Evolutionary conservation across 140 eudicot genomes (phyloP).

Genomic region (Ambrosia hybrid): DNA sequence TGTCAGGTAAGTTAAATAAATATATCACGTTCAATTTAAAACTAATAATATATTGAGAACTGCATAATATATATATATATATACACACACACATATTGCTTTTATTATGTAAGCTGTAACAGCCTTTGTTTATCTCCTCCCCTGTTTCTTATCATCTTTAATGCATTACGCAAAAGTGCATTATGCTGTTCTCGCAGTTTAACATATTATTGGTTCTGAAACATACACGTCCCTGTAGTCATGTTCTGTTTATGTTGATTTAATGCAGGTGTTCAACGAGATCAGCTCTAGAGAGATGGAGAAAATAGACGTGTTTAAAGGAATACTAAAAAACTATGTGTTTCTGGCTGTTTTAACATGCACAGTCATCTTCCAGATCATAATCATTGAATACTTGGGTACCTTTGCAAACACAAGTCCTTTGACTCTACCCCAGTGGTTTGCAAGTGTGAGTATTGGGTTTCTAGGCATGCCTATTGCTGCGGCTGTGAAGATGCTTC

Average conservation of each 20-base stretch:
- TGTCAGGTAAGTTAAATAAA: slow-evolving; percentile 60
- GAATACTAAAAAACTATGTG: slow-evolving; percentile 78
- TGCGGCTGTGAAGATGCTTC: slow-evolving; percentile 84
- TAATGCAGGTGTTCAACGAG: slow-evolving; percentile 78
- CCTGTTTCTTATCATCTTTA: too few relatives aligned
- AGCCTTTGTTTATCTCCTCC: too few relatives aligned
- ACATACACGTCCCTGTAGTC: too few relatives aligned
- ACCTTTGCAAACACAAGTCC: slow-evolving; percentile 87
- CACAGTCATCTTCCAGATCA: slow-evolving; percentile 78
- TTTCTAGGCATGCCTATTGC: slow-evolving; percentile 92
- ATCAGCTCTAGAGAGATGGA: slow-evolving; percentile 93
- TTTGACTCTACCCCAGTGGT: slow-evolving; percentile 70
- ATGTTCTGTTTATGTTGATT: slow-evolving; percentile 5
- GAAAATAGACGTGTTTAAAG: slow-evolving; percentile 81
- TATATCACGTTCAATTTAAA: not conserved
- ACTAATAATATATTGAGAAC: too few relatives aligned
- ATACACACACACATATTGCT: too few relatives aligned
- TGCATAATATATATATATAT: too few relatives aligned
- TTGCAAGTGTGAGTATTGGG: slow-evolving; percentile 61
- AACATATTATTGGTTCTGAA: too few relatives aligned
- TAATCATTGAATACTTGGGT: slow-evolving; percentile 73
- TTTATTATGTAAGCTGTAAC: too few relatives aligned
- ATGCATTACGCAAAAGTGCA: too few relatives aligned
- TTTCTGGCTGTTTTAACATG: slow-evolving; percentile 62
- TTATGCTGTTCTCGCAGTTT: too few relatives aligned